These are phyloP conservation scores for Tuber melanosporum DNA, from an alignment of 495 filamentous ascomycete genomes.

Conservation along the genomic window DNA sequence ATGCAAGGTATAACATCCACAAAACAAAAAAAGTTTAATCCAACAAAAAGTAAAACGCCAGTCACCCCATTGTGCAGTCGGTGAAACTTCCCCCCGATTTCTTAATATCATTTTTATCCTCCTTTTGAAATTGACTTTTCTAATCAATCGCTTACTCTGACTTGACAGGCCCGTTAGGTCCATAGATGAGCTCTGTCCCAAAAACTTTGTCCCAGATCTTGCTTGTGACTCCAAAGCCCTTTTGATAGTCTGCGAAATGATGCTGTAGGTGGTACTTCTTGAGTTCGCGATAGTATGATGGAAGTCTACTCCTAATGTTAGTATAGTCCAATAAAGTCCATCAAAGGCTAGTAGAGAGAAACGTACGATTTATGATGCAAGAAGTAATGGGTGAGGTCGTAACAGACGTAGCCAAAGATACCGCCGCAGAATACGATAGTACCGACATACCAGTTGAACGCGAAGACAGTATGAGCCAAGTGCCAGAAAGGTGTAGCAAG, in stretches of 20 bases:
- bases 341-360: not conserved
- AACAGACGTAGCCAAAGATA: constrained; percentile 90
- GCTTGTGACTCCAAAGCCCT: constrained; percentile 98
- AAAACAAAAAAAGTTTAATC: constrained; percentile 1
- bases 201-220: constrained; percentile 94
- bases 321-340: not conserved
- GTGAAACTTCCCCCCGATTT: not conserved
- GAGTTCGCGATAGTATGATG: constrained; percentile 74
- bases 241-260: constrained; percentile 93
- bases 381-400: constrained; percentile 98
- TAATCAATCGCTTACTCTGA: constrained; percentile 47
- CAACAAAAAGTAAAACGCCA: not conserved
- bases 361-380: constrained; percentile 90
- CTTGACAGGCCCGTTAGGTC: constrained; percentile 50
- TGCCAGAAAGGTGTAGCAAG: constrained; percentile 91
- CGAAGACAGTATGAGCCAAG: constrained; percentile 77
- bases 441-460: constrained; percentile 75
- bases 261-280: constrained; percentile 97
- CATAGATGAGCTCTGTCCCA: constrained; percentile 64
- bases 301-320: constrained; percentile 51
- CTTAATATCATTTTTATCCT: not conserved
- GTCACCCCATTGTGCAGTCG: not conserved
- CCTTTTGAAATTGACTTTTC: not conserved
- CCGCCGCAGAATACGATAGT: constrained; percentile 76
- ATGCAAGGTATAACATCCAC: not conserved